Conservation (phyloP, 345 rosid species). For the Euphorbia lathyris region DNA sequence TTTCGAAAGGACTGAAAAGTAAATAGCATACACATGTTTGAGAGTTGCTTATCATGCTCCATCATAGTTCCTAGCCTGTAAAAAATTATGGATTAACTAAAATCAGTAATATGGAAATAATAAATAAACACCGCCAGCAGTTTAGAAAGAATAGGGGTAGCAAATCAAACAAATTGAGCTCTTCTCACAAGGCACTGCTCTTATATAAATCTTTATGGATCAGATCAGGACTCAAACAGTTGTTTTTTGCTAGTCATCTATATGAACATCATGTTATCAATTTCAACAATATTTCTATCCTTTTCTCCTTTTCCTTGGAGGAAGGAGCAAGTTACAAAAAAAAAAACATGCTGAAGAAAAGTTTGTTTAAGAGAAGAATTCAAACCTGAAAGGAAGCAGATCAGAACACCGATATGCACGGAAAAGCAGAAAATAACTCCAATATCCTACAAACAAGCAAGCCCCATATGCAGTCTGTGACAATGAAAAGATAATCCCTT, state of each 20-base stretch:
- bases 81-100: constrained; percentile 19
- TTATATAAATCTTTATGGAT: neutral
- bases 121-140: neutral
- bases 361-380: constrained; percentile 12
- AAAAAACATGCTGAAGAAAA: constrained; percentile 15
- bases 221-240: neutral
- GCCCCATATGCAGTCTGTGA: constrained; percentile 87
- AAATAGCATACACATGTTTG: constrained; percentile 76
- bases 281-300: neutral
- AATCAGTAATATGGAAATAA: constrained; percentile 2
- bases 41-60: constrained; percentile 69
- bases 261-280: neutral
- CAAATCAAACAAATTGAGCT: neutral
- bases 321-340: neutral
- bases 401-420: constrained; percentile 41
- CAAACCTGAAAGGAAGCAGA: constrained; percentile 87
- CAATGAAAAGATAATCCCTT: constrained; percentile 56
- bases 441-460: constrained; percentile 70
- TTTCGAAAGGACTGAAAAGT: constrained; percentile 81
- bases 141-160: neutral
- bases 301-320: neutral
- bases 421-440: constrained; percentile 73
- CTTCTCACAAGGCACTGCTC: constrained; percentile 3
- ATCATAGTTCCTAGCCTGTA: constrained; percentile 51
- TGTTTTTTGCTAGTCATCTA: neutral